Evolutionary conservation across 2,329 filamentous ascomycete species (phyloP), one percentile per base, ranked within the genome.

Genomic region (Raffaelea albimanens): DNA sequence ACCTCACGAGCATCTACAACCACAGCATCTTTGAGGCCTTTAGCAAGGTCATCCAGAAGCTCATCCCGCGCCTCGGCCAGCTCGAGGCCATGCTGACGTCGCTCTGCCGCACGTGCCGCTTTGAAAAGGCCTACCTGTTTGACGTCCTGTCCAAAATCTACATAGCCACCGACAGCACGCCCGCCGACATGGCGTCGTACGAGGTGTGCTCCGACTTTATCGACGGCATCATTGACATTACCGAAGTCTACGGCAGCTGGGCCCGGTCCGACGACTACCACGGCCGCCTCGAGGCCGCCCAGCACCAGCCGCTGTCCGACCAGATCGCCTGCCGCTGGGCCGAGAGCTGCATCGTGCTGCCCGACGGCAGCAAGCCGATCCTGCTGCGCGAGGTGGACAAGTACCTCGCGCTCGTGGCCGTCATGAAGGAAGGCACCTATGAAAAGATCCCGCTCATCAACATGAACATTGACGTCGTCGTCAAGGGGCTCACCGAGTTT

Each of bases 171-270:
- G 93, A 98, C 63, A 93, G 85, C 25, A 85, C 87, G 36, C 91
- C 91, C 0, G 87, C 91, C 29, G 91, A 97, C 60, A 93, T 96
- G 75, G 85, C 87, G 39, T 91, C 87, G 62, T 98, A 98, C 64
- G 93, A 97, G 68, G 95, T 97, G 60, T 98, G 93, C 69, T 95
- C 88, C 44, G 93, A 98, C 63, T 97, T 95, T 63, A 96, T 98
- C 57, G 93, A 98, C 63, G 89, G 97, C 51, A 95, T 98, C 52
- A 91, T 97, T 50, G 93, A 98, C 63, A 85, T 97, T 46, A 93
- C 88, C 23, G 91, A 97, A 61, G 84, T 98, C 36, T 98, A 96
- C 61, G 91, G 90, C 47, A 76, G 72, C 41, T 97, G 82, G 76
- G 68, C 72, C 44, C 72, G 80, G 8, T 72, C 73, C 23, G 68